Evolutionary conservation across 495 filamentous ascomycete genomes (phyloP).

Genomic region (Durotheca rogersii): DNA sequence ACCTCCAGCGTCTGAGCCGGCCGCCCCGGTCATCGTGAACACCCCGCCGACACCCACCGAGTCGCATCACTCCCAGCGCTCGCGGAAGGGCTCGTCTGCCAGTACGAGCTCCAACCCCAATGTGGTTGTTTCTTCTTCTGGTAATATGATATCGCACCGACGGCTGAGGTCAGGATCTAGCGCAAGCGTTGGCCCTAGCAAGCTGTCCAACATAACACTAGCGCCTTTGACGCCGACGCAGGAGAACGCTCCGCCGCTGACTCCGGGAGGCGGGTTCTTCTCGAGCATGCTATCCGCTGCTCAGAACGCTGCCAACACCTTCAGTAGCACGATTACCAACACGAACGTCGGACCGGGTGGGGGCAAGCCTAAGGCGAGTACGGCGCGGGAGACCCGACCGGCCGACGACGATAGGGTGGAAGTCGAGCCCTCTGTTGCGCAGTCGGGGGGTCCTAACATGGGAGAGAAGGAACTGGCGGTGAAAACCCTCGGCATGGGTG

Average conservation of each 20-base stretch:
- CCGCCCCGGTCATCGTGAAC: slow-evolving; percentile 55
- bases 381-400: slow-evolving; percentile 36
- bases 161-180: slow-evolving; percentile 60
- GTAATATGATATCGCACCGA: slow-evolving; percentile 71
- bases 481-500: slow-evolving; percentile 85
- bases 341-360: slow-evolving; percentile 45
- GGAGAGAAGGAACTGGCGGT: slow-evolving; percentile 71
- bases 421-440: slow-evolving; percentile 46
- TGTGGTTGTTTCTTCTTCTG: slow-evolving; percentile 44
- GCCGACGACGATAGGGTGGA: slow-evolving; percentile 47
- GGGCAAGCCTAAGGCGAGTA: slow-evolving; percentile 43
- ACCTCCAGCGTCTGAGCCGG: slow-evolving; percentile 41
- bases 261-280: slow-evolving; percentile 72
- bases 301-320: slow-evolving; percentile 85
- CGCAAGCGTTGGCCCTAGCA: slow-evolving; percentile 74
- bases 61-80: slow-evolving; percentile 23
- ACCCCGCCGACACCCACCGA: slow-evolving; percentile 59
- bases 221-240: slow-evolving; percentile 72
- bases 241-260: slow-evolving; percentile 45
- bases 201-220: slow-evolving; percentile 77
- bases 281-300: slow-evolving; percentile 89
- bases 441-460: slow-evolving; percentile 39
- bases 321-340: slow-evolving; percentile 79
- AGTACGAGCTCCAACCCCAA: slow-evolving; percentile 26
- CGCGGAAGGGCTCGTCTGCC: slow-evolving; percentile 31